Base-by-base conservation (phyloP, 805 yeast genomes). In the Metschnikowia hibisci region DNA sequence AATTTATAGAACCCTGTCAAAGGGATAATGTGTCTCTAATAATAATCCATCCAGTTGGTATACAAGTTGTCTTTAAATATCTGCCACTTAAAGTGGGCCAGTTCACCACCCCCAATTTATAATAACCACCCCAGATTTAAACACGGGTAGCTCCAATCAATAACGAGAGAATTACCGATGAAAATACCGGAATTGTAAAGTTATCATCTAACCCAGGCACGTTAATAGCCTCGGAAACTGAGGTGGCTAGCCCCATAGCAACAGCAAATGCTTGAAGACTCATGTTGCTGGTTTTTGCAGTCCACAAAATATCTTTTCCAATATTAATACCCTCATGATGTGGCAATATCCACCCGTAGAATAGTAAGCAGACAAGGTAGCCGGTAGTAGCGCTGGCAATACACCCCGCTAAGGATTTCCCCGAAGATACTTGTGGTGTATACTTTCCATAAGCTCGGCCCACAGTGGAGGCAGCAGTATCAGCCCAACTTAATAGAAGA, bases 381-480 rank as follows among this genome's bases (percentile, higher is more conserved):
- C 98, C 97, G 13, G 84, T 70, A 5, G 71, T 52, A 55, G 87
- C 87, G 4, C 98, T 96, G 18, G 96, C 98, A 18, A 81, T 41
- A 1, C 93, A 83, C 0, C 99, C 99, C 1, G 96, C 96, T 35
- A 93, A 68, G 3, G 96, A 85, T 63, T 93, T 93, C 48, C 80
- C 78, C 48, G 76, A 71, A 6, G 84, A 74, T 15, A 91, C 63
- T 57, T 83, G 81, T 32, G 95, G 95, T 6, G 96, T 87, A 50
- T 83, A 74, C 55, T 84, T 76, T 7, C 98, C 98, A 61, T 68
- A 91, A 43, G 77, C 77, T 52, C 99, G 76, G 31, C 99, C 99
- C 57, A 90, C 66, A 0, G 96, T 87, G 3, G 96, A 87, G 2
- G 99, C 99, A 2, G 97, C 91, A 8, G 98, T 88, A 60, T 93